Base-by-base conservation (phyloP, 2,329 filamentous ascomycete species). In the Colletotrichum karsti region DNA sequence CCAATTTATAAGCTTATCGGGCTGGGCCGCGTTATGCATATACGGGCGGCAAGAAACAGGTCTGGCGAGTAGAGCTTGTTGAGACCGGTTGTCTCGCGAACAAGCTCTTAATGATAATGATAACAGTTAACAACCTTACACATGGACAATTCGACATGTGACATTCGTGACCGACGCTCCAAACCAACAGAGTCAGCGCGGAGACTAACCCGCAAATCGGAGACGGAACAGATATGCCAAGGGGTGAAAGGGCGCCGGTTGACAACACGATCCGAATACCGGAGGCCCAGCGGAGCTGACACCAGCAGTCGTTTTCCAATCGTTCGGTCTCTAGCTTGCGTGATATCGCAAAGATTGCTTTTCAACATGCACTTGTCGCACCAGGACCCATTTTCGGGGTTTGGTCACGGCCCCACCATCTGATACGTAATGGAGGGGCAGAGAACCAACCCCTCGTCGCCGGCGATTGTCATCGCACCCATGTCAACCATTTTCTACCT, bases 71-170 rank as follows among this genome's bases (percentile, higher is more conserved):
- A 54, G 61, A 65, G 65, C 54, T 54, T 26, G 3, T 61, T 30
- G 58, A 44, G 60, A 30, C 54, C 15, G 24, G 20, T 42, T 22
- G 54, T 55, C 61, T 59, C 48, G 20, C 26, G 46, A 53, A 48
- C 22, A 28, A 65, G 60, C 60, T 68, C 60, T 54, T 68, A 59
- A 68, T 68, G 65, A 68, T 68, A 68, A 68, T 68, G 65, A 68
- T 41, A 55, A 53, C 61, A 41, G 37, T 59, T 58, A 44, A 53
- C 48, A 50, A 12, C 15, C n/a, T 15, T 20, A 35, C 5, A 24
- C 12, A n/a, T 5, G 9, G 15, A 22, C 7, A n/a, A n/a, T 51
- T 37, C 33, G 9, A 12, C 18, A 20, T 59, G 57, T 33, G 30
- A 26, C 33, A 9, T 37, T 18, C 28, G 26, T 55, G 51, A 12